Base-by-base conservation (phyloP, 2,329 filamentous ascomycete species). In the Cercospora nicotianae region DNA sequence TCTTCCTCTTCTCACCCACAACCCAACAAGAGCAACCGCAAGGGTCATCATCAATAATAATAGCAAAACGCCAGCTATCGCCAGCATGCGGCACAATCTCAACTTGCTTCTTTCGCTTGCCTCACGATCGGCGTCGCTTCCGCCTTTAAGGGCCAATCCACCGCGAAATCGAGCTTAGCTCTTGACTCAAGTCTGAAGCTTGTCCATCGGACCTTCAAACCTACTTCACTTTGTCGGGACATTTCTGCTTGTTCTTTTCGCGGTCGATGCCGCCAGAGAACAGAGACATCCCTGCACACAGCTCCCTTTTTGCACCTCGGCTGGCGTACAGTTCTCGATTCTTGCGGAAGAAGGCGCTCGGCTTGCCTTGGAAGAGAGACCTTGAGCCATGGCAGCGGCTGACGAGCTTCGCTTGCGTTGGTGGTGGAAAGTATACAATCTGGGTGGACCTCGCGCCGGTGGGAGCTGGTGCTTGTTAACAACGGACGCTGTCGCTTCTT, bases 181-280 rank as follows among this genome's bases (percentile, higher is more conserved):
- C 53, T 30, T 58, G 53, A 58, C 53, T 58, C 53, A 58, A 58
- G 53, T 33, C 26, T 12, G 26, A 31, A 58, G 53, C 53, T 58
- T 31, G 30, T 58, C 26, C 53, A 28, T 33, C 53, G 26, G 53
- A 30, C 30, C 30, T n/a, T 5, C 26, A 12, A 58, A 58, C 53
- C 53, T 58, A 30, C 53, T 30, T 58, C 36, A 8, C 36, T 39
- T 7, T 39, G 6, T 39, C 36, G 36, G 36, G 18, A 23, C 45
- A 5, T 13, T 30, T 59, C 55, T 36, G 55, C n/a, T 23, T 31
- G 28, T 31, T 36, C 28, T 59, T 39, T 59, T 16, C 55, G 28
- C 55, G 55, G 20, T 36, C 16, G 55, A 59, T 31, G 18, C n/a
- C 55, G 28, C 30, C 55, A 33, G 55, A 33, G 16, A 23, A 53